Percentiles rank a stretch among this genome's conserved stretches.
Evolutionary conservation across 495 filamentous ascomycete genomes (phyloP).

Genomic region (Aspergillus sclerotioniger): DNA sequence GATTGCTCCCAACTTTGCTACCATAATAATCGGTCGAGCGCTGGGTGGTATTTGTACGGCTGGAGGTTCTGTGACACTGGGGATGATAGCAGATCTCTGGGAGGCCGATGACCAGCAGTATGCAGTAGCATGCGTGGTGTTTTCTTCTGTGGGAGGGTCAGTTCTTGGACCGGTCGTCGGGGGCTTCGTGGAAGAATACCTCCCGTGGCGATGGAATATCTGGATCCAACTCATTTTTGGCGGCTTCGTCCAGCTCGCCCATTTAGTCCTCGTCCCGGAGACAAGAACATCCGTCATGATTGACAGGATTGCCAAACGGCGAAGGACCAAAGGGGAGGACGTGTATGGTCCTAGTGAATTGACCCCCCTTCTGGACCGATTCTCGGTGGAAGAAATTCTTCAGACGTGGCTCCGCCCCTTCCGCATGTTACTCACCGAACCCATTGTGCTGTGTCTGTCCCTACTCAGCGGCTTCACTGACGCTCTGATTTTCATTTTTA

Average conservation of each 20-base stretch:
- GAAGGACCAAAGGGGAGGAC: background rate
- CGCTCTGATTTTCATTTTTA: background rate
- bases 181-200: background rate
- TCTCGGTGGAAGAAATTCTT: background rate
- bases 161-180: background rate
- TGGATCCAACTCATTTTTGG: background rate
- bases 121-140: background rate
- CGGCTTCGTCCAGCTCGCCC: background rate
- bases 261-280: background rate
- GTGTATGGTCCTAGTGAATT: background rate
- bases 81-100: background rate
- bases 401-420: background rate
- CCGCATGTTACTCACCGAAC: background rate
- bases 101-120: background rate
- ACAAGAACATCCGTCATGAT: background rate
- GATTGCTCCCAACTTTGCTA: background rate
- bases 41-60: background rate
- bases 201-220: background rate
- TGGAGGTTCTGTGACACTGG: background rate
- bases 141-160: background rate
- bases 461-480: background rate
- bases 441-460: background rate
- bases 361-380: background rate
- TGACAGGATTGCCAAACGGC: background rate
- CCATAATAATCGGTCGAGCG: background rate